Evolutionary conservation across 768 basidiomycete species (phyloP).

Genomic region (Amanita subjunquillea): DNA sequence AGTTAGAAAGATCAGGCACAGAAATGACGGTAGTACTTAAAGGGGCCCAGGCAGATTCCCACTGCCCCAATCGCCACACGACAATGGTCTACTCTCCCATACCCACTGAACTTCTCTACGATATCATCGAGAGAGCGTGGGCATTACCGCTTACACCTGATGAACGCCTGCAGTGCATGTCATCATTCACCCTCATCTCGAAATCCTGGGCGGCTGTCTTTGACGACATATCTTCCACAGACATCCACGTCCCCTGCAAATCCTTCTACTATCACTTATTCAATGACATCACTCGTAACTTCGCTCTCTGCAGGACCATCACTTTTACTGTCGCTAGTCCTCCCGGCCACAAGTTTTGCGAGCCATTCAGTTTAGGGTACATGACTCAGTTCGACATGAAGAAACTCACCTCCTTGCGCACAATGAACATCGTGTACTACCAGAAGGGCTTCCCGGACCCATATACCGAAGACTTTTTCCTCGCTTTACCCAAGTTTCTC

Average conservation of each 20-base stretch:
- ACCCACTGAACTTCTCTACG: conserved; percentile 3
- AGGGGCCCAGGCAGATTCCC: neutral
- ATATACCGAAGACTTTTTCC: conserved; percentile 1
- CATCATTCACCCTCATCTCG: neutral
- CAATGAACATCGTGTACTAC: conserved; percentile 1
- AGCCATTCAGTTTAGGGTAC: neutral
- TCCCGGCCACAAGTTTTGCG: too few relatives aligned
- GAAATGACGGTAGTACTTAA: neutral
- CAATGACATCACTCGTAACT: neutral
- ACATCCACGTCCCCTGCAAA: conserved; percentile 6
- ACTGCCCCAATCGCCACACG: neutral
- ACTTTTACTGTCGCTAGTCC: neutral
- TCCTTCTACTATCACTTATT: conserved; percentile 2
- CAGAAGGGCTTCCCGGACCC: conserved; percentile 1
- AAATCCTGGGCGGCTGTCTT: neutral
- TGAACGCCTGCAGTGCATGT: conserved; percentile 1
- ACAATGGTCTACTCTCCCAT: neutral
- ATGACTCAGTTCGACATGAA: neutral
- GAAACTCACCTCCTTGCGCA: neutral
- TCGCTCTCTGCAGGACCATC: neutral
- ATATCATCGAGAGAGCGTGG: conserved; percentile 1
- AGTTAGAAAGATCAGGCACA: neutral
- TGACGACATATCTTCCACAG: neutral
- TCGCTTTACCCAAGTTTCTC: conserved; percentile 1
- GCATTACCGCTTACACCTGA: neutral